Evolutionary conservation across 2,329 filamentous ascomycete genomes (phyloP).

Genomic region (Clonostachys byssicola): DNA sequence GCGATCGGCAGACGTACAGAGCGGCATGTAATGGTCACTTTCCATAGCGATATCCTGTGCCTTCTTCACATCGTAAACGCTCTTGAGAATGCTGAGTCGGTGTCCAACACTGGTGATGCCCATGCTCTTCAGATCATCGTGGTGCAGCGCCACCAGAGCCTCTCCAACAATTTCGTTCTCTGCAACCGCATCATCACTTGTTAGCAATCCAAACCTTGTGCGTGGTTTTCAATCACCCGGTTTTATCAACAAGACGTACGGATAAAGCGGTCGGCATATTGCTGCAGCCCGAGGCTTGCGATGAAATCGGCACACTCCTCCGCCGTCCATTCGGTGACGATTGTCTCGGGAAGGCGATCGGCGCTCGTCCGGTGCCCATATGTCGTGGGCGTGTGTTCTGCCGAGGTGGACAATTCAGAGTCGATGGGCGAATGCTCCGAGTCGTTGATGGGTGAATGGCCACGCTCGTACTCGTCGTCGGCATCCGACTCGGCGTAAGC

Average conservation of each 20-base stretch:
- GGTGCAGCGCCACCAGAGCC: conserved; percentile 80
- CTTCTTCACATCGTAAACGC: conserved; percentile 93
- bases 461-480: conserved; percentile 80
- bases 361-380: conserved; percentile 63
- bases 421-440: conserved; percentile 68
- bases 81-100: conserved; percentile 90
- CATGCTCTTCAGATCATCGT: conserved; percentile 94
- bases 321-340: conserved; percentile 75
- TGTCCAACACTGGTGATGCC: conserved; percentile 91
- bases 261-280: conserved; percentile 80
- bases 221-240: not conserved
- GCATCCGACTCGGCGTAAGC: conserved; percentile 77
- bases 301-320: conserved; percentile 92
- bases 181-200: conserved; percentile 24
- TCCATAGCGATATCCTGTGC: conserved; percentile 90
- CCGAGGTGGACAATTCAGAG: conserved; percentile 64
- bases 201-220: not conserved
- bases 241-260: conserved; percentile 49
- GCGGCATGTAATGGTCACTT: conserved; percentile 86
- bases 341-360: conserved; percentile 66
- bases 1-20: conserved; percentile 55
- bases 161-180: conserved; percentile 95
- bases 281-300: conserved; percentile 69
- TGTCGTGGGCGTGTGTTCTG: conserved; percentile 76
- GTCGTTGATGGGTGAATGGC: conserved; percentile 65